Evolutionary conservation across 345 rosid genomes (phyloP).

Genomic region (Pugionium dolabratum): DNA sequence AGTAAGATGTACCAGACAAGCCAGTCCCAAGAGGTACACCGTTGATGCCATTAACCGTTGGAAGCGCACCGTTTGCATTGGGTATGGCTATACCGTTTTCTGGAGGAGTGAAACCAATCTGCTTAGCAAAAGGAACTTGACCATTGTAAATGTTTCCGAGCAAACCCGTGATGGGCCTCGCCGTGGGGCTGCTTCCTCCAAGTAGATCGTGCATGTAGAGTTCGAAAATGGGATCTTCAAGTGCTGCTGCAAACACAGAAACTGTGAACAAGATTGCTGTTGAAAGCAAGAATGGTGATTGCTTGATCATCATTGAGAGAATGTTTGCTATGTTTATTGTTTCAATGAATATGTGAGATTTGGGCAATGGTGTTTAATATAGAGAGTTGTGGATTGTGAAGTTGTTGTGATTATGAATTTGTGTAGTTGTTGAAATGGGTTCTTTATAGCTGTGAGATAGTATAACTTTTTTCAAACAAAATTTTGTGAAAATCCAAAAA

Average conservation of each 20-base stretch:
- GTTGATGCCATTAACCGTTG: conserved; percentile 69
- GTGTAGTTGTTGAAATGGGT: too few relatives aligned
- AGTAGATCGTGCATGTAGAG: conserved; percentile 92
- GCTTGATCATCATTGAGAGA: conserved; percentile 48
- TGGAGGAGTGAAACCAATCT: conserved; percentile 75
- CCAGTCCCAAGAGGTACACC: conserved; percentile 95
- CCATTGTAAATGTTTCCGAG: conserved; percentile 92
- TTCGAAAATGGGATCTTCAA: conserved; percentile 61
- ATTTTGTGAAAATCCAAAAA: too few relatives aligned
- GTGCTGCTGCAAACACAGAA: conserved; percentile 44
- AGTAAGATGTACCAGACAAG: conserved; percentile 66
- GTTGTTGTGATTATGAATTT: too few relatives aligned
- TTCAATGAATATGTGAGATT: too few relatives aligned
- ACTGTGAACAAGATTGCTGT: conserved; percentile 42
- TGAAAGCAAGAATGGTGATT: conserved; percentile 38
- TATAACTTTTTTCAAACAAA: too few relatives aligned
- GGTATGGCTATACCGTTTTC: conserved; percentile 69
- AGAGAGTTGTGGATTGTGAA: too few relatives aligned
- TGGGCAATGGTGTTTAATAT: too few relatives aligned
- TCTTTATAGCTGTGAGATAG: too few relatives aligned
- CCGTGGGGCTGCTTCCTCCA: conserved; percentile 86
- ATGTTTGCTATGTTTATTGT: neutral
- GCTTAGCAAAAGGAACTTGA: conserved; percentile 92
- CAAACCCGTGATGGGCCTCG: conserved; percentile 89
- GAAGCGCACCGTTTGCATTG: conserved; percentile 86